Conservation (phyloP, 2,329 filamentous ascomycete genomes). For the Chalaropsis ovoidea region DNA sequence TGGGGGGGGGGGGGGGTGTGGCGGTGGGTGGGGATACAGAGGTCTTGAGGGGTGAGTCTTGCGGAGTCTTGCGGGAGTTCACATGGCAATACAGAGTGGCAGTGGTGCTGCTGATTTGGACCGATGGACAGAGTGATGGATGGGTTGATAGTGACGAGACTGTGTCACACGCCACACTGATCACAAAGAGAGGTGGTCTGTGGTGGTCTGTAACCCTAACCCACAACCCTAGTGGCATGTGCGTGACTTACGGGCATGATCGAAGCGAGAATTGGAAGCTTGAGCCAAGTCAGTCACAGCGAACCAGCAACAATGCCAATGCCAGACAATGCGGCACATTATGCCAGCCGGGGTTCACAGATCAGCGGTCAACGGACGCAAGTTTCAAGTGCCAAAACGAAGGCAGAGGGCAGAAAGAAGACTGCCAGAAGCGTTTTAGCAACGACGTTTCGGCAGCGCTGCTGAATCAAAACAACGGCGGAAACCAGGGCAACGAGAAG, state of each 20-base stretch:
- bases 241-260: conserved; percentile 5
- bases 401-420: not conserved
- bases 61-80: too few species aligned
- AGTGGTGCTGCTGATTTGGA: too few species aligned
- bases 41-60: too few species aligned
- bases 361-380: not conserved
- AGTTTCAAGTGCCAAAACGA: not conserved
- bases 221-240: not conserved
- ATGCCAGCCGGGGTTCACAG: not conserved
- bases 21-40: too few species aligned
- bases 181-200: too few species aligned
- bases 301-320: conserved; percentile 9
- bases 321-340: not conserved
- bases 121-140: too few species aligned
- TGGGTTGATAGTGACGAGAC: not conserved
- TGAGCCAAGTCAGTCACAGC: conserved; percentile 1
- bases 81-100: too few species aligned
- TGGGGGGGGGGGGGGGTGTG: too few species aligned
- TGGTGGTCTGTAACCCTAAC: not conserved
- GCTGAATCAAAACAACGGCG: not conserved
- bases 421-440: not conserved
- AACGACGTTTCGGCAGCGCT: not conserved
- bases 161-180: not conserved
- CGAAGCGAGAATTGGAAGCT: conserved; percentile 2
- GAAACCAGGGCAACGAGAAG: conserved; percentile 15